Evolutionary conservation across 140 eudicot genomes (phyloP), one percentile per base, ranked within the genome.

Genomic region (Oenanthe javanica): DNA sequence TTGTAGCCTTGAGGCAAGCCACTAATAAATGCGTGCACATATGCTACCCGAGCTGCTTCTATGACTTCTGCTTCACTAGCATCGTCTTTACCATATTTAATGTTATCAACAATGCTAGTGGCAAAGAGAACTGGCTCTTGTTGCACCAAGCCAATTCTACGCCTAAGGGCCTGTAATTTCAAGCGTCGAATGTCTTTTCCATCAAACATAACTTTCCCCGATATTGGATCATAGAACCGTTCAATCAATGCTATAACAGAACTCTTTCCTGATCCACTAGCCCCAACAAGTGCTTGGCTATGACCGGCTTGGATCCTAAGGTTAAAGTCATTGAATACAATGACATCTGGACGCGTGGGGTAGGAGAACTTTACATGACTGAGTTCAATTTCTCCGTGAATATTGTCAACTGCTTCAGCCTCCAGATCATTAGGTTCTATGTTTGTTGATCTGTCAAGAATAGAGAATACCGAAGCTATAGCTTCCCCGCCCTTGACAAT

Each of bases 71-170:
- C 86, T 78, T 90, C 97, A 1, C 97, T 91, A 1, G 97, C 99
- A 12, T 88, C 92, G 1, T 89, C 97, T 87, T 92, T 95, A 25
- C 93, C 99, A 13, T 90, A 95, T 4, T 93, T 95, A 48, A 95
- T 95, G 89, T 95, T 95, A n/a, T 95, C 99, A 84, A 88, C 78
- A 63, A 95, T 95, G 88, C 93, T 95, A 5, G 93, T 85, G 0
- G 97, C 97, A 74, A 95, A 95, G 15, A 95, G 84, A 5, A 92
- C 96, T 0, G 99, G 99, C 78, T 95, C 99, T 84, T 95, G 97
- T 78, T 89, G 93, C n/a, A 95, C 99, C 78, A 92, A 75, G 3
- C 96, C 97, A 6, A 92, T 95, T 82, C 86, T 90, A 4, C 79
- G 90, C 46, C 97, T 84, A 6, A 95, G 88, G 25, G 97, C 79